Conservation (phyloP, 257 asterid genomes). For the Schizonepeta tenuifolia region DNA sequence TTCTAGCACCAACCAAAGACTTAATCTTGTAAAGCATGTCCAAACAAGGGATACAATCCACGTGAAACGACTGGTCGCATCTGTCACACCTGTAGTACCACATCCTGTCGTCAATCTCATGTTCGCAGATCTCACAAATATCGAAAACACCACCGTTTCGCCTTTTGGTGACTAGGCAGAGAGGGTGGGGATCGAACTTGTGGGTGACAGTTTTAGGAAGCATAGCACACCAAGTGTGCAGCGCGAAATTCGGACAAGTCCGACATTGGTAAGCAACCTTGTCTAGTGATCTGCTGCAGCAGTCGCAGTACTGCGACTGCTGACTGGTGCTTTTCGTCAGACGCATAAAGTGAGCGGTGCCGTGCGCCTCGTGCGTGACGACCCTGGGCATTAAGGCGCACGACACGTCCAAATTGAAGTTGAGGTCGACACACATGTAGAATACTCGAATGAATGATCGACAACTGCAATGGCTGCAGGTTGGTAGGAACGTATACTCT, state of each 20-base stretch:
- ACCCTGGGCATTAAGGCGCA: neutral
- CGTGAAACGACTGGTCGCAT: neutral
- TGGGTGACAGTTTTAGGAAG: neutral
- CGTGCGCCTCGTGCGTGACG: neutral
- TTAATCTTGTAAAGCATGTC: neutral
- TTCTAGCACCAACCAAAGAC: neutral
- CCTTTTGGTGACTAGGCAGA: neutral
- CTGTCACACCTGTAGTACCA: neutral
- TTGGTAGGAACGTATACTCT: neutral
- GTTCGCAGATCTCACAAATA: neutral
- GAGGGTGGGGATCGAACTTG: constrained; percentile 1
- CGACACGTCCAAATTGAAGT: neutral
- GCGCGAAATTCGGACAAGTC: neutral
- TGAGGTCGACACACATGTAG: neutral
- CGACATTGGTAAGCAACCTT: neutral
- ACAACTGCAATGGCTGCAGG: neutral
- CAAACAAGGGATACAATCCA: neutral
- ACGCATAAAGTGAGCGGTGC: neutral
- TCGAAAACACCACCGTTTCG: neutral
- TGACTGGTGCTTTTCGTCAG: neutral
- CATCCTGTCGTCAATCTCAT: neutral
- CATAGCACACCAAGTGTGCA: constrained; percentile 10
- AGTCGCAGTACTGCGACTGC: neutral
- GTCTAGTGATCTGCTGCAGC: neutral
- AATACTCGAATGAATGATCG: neutral